phyloP scores from a whole-genome alignment of 2,329 filamentous ascomycete genomes.

The Phaeosphaeriaceae sp. region DNA sequence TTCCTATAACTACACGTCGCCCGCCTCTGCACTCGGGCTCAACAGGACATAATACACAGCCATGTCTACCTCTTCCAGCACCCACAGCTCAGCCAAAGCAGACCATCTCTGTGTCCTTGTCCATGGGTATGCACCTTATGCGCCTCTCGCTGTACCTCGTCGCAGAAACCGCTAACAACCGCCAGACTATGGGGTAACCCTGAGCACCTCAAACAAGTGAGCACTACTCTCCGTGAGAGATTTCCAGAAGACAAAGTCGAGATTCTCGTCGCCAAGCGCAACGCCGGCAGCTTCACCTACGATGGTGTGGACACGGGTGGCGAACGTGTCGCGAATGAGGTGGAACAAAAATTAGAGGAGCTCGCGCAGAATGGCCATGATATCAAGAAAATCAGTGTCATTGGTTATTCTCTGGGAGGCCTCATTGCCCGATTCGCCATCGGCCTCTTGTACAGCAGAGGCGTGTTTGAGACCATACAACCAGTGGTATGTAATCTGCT shows the following conservation, averaged over 20 bases:
- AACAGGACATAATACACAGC: slow-evolving; percentile 3
- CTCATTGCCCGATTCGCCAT: slow-evolving; percentile 86
- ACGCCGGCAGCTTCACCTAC: slow-evolving; percentile 73
- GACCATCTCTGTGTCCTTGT: slow-evolving; percentile 80
- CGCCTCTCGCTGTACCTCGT: slow-evolving; percentile 3
- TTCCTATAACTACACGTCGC: slow-evolving; percentile 20
- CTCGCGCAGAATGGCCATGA: slow-evolving; percentile 68
- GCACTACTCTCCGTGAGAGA: slow-evolving; percentile 67
- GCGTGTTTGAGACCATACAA: slow-evolving; percentile 78
- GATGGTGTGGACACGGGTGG: slow-evolving; percentile 74
- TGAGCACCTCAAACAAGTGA: slow-evolving; percentile 72
- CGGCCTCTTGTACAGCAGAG: slow-evolving; percentile 81
- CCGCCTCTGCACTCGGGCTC: neutral
- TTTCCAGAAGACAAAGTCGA: slow-evolving; percentile 70
- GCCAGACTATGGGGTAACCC: slow-evolving; percentile 80
- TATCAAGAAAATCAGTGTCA: slow-evolving; percentile 82
- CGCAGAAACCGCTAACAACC: slow-evolving; percentile 17
- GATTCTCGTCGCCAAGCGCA: slow-evolving; percentile 74
- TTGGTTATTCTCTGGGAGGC: slow-evolving; percentile 90
- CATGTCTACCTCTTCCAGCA: slow-evolving; percentile 21
- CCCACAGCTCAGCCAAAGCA: slow-evolving; percentile 39
- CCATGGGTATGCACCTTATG: slow-evolving; percentile 66
- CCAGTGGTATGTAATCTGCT: slow-evolving; percentile 69
- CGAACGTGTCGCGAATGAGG: slow-evolving; percentile 68
- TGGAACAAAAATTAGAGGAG: slow-evolving; percentile 64